Conservation (phyloP, 1,284 basidiomycete genomes). For the Heterobasidion occidentale region DNA sequence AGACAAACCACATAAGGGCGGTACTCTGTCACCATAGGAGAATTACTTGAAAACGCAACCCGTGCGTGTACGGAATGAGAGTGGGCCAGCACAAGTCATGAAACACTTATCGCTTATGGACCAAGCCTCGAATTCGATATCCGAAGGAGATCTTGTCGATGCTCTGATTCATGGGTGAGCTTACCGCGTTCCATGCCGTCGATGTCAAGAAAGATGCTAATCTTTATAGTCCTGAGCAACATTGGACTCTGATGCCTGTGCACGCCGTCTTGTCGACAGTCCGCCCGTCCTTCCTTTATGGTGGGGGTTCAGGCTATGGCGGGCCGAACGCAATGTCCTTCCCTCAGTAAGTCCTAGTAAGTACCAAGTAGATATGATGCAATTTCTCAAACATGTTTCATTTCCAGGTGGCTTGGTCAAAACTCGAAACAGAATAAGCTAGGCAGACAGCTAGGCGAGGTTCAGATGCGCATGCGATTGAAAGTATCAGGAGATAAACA, state of each 20-base stretch:
- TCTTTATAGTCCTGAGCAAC: slow-evolving; percentile 73
- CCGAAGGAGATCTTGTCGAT: slow-evolving; percentile 94
- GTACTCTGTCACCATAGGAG: slow-evolving; percentile 44
- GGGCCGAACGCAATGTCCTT: slow-evolving; percentile 66
- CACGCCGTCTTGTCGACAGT: slow-evolving; percentile 91
- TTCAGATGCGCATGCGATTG: slow-evolving; percentile 93
- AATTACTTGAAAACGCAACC: slow-evolving; percentile 87
- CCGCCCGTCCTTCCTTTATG: slow-evolving; percentile 77
- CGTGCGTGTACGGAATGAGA: slow-evolving; percentile 44
- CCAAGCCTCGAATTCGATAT: slow-evolving; percentile 84
- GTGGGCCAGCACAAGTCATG: slow-evolving; percentile 57
- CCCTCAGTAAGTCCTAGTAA: slow-evolving; percentile 58
- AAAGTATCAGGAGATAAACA: slow-evolving; percentile 84
- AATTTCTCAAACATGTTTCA: not conserved
- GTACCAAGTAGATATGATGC: not conserved
- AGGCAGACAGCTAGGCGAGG: slow-evolving; percentile 74
- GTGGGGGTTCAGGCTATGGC: slow-evolving; percentile 59
- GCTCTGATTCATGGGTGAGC: slow-evolving; percentile 83
- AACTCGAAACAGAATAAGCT: slow-evolving; percentile 92
- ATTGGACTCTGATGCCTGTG: slow-evolving; percentile 92
- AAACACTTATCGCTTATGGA: slow-evolving; percentile 82
- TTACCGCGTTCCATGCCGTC: not conserved
- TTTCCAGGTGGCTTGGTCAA: slow-evolving; percentile 85
- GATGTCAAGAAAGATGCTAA: not conserved
- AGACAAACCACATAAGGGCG: not conserved